A percentile compares a stretch with the other conserved stretches of the same genome.
phyloP scores from a whole-genome alignment of 352 stramenopile genomes.

The Thraustotheca clavata region DNA sequence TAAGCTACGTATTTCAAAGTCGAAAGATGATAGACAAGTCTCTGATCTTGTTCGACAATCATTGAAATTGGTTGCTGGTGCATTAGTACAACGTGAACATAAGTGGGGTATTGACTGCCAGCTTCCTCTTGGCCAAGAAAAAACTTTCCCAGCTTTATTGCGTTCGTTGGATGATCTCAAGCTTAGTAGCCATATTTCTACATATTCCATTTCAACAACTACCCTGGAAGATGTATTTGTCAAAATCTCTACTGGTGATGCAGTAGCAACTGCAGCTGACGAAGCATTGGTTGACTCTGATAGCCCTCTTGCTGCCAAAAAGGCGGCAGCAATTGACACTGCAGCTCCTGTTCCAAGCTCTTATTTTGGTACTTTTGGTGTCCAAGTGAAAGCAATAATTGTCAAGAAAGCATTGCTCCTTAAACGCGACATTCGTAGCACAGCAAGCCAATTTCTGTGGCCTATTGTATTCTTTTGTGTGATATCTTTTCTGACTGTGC shows the following conservation, averaged over 20 bases:
- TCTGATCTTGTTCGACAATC: conserved; percentile 3
- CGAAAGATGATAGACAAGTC: not conserved
- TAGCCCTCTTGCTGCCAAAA: conserved; percentile 9
- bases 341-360: too few species aligned
- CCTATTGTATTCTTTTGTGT: not conserved
- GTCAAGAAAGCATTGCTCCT: not conserved
- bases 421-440: not conserved
- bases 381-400: not conserved
- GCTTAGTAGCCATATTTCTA: conserved; percentile 53
- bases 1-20: conserved; percentile 72
- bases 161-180: conserved; percentile 71
- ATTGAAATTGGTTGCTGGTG: conserved; percentile 76
- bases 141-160: conserved; percentile 89
- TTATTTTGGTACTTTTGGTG: too few species aligned
- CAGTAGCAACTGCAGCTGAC: not conserved
- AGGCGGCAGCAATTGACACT: conserved; percentile 71
- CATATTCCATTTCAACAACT: conserved; percentile 96
- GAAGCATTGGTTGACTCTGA: not conserved
- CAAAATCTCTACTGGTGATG: conserved; percentile 78
- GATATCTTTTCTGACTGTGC: not conserved
- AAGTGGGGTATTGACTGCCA: conserved; percentile 90
- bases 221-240: conserved; percentile 99
- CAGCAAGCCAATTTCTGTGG: not conserved
- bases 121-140: conserved; percentile 85
- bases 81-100: conserved; percentile 53